Conservation (phyloP, 2,329 filamentous ascomycete species). For the Exophiala calicioides region DNA sequence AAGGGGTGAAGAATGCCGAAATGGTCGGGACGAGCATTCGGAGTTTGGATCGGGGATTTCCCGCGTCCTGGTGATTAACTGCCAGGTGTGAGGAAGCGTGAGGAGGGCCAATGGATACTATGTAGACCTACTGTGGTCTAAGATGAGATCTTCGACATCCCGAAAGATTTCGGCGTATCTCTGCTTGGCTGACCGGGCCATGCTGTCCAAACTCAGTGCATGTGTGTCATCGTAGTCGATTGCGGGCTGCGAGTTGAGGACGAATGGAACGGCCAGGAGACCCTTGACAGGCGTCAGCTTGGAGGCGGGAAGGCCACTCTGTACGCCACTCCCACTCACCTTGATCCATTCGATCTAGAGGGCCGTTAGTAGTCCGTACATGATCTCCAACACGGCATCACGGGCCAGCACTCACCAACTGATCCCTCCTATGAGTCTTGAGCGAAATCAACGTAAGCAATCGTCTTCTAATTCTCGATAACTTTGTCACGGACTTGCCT, state of each 20-base stretch:
- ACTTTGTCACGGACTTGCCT: conserved; percentile 47
- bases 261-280: conserved; percentile 90
- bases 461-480: neutral
- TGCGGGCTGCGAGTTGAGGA: conserved; percentile 91
- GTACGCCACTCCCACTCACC: conserved; percentile 44
- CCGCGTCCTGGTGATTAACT: conserved; percentile 28
- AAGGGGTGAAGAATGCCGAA: conserved; percentile 88
- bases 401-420: conserved; percentile 62
- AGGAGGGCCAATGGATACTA: neutral
- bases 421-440: conserved; percentile 86
- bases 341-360: conserved; percentile 97
- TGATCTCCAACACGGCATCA: too few relatives aligned
- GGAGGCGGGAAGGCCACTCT: too few relatives aligned
- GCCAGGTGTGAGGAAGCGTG: too few relatives aligned
- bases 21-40: conserved; percentile 88
- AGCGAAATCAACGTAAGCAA: conserved; percentile 46
- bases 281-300: conserved; percentile 45
- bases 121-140: conserved; percentile 73
- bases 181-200: conserved; percentile 77
- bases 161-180: conserved; percentile 94
- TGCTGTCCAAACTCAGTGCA: conserved; percentile 57
- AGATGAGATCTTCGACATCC: conserved; percentile 87
- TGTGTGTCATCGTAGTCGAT: conserved; percentile 69
- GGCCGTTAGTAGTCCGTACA: too few relatives aligned
- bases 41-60: conserved; percentile 72